phyloP scores from a whole-genome alignment of 306 rosid species.

The Psophocarpus tetragonolobus region DNA sequence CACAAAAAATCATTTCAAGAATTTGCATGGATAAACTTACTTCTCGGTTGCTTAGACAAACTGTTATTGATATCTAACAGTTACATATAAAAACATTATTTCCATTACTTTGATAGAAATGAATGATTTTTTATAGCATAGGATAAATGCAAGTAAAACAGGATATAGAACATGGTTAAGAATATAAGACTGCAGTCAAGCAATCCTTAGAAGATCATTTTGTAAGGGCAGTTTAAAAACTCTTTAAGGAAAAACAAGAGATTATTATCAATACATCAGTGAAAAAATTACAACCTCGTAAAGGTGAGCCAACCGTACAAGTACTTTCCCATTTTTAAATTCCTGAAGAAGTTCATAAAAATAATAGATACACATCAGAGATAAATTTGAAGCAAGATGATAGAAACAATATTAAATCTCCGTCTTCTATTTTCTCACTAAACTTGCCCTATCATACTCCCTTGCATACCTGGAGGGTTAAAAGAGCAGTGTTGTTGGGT shows the following conservation, averaged over 20 bases:
- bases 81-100: neutral
- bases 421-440: conserved; percentile 12
- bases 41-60: neutral
- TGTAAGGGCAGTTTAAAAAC: neutral
- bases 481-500: conserved; percentile 69
- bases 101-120: conserved; percentile 5
- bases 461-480: conserved; percentile 69
- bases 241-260: conserved; percentile 23
- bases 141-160: conserved; percentile 13
- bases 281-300: conserved; percentile 65
- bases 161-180: neutral
- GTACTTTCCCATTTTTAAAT: conserved; percentile 70
- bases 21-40: neutral
- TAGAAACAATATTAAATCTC: conserved; percentile 19
- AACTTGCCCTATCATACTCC: conserved; percentile 2
- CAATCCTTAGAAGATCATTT: neutral
- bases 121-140: conserved; percentile 13
- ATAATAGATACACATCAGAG: neutral
- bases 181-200: neutral
- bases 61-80: conserved; percentile 11
- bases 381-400: conserved; percentile 17
- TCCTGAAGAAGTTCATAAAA: conserved; percentile 61
- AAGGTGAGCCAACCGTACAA: conserved; percentile 78
- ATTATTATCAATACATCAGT: conserved; percentile 10
- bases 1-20: conserved; percentile 29